Evolutionary conservation across 106 monocot genomes (phyloP), one percentile per base, ranked within the genome.

Genomic region (Dactylorhiza incarnata): DNA sequence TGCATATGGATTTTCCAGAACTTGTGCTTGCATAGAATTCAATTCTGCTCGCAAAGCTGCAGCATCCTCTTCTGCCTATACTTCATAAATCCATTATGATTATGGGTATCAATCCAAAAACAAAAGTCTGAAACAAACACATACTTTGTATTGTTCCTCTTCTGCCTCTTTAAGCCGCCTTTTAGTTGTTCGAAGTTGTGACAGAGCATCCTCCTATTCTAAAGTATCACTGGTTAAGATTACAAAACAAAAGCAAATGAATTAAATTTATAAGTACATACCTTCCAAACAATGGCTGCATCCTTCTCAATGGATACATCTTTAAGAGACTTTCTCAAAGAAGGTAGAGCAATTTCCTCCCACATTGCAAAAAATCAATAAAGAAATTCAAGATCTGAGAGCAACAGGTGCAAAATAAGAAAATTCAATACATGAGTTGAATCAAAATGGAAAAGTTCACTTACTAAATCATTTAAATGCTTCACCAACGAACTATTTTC

Each of bases 51-150:
- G 86, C 82, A 99, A 85, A 9, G 91, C 62, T 77, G 99, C 94
- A 78, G 94, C 91, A 83, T 94, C 94, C 81, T 94, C 94, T 88
- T 99, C 99, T 50, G 99, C 99, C 99, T 99, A 68, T 75, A 45
- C 46, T 48, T 71, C 17, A 74, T 56, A 75, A 45, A 45, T 48
- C 15, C 13, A 62, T 80, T 62, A 86, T 49, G 9, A 79, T 2
- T 44, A 71, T 68, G 37, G 72, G 56, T 8, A 68, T 48, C 23
- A 73, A 20, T 68, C 26, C 12, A 48, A 19, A 65, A 19, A 44
- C 19, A 46, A 22, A 19, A 45, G 8, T 5, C 67, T 24, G 50
- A 53, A 45, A 79, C 50, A 68, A 48, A 73, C 61, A 76, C 78
- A 75, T 86, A 94, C 94, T 82, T 86, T 84, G 80, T 94, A 99